phyloP scores from a whole-genome alignment of 371 early-diverging fungal genomes.

The Mucor saturninus region DNA sequence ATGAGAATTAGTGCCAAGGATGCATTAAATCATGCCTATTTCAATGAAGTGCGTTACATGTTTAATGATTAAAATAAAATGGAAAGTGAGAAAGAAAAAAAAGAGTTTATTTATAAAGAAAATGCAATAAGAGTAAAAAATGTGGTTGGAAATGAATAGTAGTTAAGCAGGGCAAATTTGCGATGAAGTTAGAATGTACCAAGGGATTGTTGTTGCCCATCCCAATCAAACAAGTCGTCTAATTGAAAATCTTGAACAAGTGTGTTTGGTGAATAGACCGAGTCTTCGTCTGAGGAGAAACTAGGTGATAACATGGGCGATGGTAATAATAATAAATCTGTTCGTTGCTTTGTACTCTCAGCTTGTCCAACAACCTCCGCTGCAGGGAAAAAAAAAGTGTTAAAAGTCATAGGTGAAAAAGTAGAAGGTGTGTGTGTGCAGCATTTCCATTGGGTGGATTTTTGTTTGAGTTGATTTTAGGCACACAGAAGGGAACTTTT shows the following conservation, averaged over 20 bases:
- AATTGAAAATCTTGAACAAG: conserved; percentile 32
- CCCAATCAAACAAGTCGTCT: conserved; percentile 51
- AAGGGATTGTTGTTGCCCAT: conserved; percentile 39
- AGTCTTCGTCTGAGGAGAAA: conserved; percentile 36
- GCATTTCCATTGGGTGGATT: not conserved
- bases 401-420: conserved; percentile 2
- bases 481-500: not conserved
- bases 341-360: conserved; percentile 15
- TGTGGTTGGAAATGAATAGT: not conserved
- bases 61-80: conserved; percentile 13
- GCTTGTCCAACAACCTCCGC: conserved; percentile 46
- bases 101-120: conserved; percentile 2
- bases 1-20: conserved; percentile 85
- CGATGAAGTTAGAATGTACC: conserved; percentile 11
- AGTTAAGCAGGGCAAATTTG: conserved; percentile 1
- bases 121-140: not conserved
- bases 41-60: conserved; percentile 59
- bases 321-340: conserved; percentile 20
- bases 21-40: conserved; percentile 84
- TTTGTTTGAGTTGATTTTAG: conserved; percentile 9
- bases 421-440: conserved; percentile 1
- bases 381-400: conserved; percentile 45
- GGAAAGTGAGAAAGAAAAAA: not conserved
- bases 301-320: conserved; percentile 41
- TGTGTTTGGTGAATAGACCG: conserved; percentile 29